phyloP scores from a whole-genome alignment of 257 asterid genomes.

The Nicotiana knightiana region DNA sequence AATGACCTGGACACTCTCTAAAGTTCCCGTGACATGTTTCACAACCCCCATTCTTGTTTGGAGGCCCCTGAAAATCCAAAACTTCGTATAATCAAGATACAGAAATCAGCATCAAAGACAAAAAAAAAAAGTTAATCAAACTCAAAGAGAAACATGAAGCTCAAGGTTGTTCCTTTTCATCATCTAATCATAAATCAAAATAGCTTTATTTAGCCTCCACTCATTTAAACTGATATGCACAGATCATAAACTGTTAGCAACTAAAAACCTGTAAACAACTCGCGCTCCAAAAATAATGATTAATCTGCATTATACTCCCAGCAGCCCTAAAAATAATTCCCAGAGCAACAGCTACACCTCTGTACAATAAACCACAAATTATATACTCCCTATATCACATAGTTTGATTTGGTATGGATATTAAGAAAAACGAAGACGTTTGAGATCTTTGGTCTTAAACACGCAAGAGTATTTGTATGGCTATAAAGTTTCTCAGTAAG shows the following conservation, averaged over 20 bases:
- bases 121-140: not conserved
- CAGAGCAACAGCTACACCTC: not conserved
- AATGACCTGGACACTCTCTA: conserved; percentile 82
- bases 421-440: too few species aligned
- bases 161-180: not conserved
- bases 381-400: not conserved
- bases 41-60: conserved; percentile 58
- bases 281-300: too few species aligned
- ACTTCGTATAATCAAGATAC: conserved; percentile 1
- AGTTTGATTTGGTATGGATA: too few species aligned
- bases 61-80: conserved; percentile 64
- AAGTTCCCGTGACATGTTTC: conserved; percentile 67
- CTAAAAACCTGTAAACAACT: not conserved
- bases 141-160: not conserved
- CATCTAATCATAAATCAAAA: not conserved
- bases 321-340: not conserved
- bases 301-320: not conserved
- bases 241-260: not conserved
- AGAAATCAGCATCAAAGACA: not conserved
- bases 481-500: too few species aligned
- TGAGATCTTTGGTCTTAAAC: too few species aligned
- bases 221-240: not conserved
- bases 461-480: too few species aligned
- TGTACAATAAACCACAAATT: not conserved
- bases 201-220: not conserved